Evolutionary conservation across 2,329 filamentous ascomycete species (phyloP).

Genomic region (Knufia petricola): DNA sequence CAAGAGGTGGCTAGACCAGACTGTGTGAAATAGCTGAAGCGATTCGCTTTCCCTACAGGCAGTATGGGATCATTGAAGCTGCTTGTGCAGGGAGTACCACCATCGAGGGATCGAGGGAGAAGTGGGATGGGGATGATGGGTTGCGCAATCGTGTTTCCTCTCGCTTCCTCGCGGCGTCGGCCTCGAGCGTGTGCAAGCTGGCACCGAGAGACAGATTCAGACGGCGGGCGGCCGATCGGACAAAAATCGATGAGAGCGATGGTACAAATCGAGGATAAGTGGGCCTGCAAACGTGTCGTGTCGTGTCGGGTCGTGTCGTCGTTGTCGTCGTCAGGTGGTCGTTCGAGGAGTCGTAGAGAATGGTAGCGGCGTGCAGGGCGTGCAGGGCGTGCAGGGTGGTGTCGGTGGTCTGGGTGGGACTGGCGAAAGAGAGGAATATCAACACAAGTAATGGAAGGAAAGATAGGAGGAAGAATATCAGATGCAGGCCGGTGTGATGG

Average conservation of each 20-base stretch:
- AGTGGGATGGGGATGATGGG: neutral
- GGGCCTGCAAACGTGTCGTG: too few species aligned
- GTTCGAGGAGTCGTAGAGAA: neutral
- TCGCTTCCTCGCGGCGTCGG: too few species aligned
- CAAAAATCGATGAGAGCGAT: too few species aligned
- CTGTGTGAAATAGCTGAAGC: neutral
- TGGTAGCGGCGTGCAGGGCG: neutral
- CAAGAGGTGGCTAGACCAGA: conserved; percentile 20
- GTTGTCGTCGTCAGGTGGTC: neutral
- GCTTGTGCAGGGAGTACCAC: neutral
- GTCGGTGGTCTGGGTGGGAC: too few species aligned
- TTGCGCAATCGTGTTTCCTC: neutral
- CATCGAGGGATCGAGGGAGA: too few species aligned
- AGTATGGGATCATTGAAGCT: neutral
- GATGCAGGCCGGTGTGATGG: neutral
- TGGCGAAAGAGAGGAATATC: neutral
- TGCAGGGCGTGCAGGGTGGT: too few species aligned
- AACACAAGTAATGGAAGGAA: neutral
- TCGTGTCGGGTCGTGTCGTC: neutral
- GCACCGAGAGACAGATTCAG: too few species aligned
- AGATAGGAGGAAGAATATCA: neutral
- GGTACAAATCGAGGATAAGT: too few species aligned
- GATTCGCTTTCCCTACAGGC: neutral
- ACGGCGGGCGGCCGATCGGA: too few species aligned
- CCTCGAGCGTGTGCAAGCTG: too few species aligned